phyloP scores from a whole-genome alignment of 2,329 filamentous ascomycete species.

The Aspergillus intermedius region DNA sequence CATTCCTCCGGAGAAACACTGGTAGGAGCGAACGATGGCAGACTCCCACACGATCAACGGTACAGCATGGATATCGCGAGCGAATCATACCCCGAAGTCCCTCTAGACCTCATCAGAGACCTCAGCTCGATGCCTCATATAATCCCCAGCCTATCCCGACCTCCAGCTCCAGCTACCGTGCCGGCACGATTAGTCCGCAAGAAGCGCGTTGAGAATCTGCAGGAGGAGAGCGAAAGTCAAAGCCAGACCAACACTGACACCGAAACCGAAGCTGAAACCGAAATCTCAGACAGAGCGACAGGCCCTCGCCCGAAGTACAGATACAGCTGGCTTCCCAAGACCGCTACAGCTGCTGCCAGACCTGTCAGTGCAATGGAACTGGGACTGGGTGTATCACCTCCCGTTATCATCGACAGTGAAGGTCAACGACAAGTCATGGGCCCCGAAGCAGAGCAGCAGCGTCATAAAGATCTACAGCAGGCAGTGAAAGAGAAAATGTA shows the following conservation, averaged over 20 bases:
- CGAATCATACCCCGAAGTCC: conserved; percentile 10
- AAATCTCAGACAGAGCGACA: neutral
- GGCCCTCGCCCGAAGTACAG: neutral
- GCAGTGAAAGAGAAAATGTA: conserved; percentile 22
- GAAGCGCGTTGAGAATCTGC: neutral
- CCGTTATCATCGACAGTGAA: conserved; percentile 17
- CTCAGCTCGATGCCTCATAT: conserved; percentile 1
- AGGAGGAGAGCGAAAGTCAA: neutral
- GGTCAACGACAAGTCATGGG: conserved; percentile 15
- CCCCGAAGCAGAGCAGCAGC: conserved; percentile 14
- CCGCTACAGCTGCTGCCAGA: neutral
- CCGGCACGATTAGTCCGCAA: neutral
- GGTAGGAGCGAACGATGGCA: neutral
- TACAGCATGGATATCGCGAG: neutral
- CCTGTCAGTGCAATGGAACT: neutral
- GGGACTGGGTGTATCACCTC: neutral
- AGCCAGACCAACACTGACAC: neutral
- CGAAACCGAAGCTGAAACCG: neutral
- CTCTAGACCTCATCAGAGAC: conserved; percentile 3
- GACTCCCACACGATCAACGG: neutral
- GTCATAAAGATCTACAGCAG: conserved; percentile 13
- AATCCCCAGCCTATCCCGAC: conserved; percentile 9
- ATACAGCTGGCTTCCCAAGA: neutral
- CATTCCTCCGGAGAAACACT: neutral
- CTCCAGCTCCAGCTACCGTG: neutral